Base-by-base conservation (phyloP, 768 basidiomycete genomes). In the Termitomyces sp. region DNA sequence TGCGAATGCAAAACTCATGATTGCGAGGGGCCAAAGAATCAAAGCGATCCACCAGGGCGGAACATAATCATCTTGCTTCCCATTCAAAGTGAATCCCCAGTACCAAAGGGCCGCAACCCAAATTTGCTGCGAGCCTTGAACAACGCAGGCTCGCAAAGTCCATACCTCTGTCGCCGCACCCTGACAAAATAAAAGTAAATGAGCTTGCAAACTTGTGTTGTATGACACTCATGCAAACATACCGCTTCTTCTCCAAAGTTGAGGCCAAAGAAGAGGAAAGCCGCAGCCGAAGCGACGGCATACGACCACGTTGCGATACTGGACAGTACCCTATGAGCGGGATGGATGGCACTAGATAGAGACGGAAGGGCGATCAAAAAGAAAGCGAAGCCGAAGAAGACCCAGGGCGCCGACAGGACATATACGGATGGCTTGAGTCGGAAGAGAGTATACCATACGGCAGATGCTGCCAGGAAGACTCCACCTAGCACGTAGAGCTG, bases 181-280 rank as follows among this genome's bases (percentile, higher is more conserved):
- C 84, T 90, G 64, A 41, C 31, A 33, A 43, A 44, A 23, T 45
- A 31, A 60, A 54, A 44, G 26, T 45, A 31, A 60, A 54, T 61
- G 44, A 57, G 49, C 42, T 41, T 40, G 44, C 11, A 8, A 52
- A 42, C 50, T 21, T 30, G 1, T 54, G 28, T 30, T 46, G 26
- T 31, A n/a, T 47, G 21, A n/a, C 15, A 47, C 35, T 11, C 21
- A 38, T n/a, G 7, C 10, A 44, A 41, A 74, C 78, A 50, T 70
- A 89, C 89, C 17, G 94, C 94, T 79, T 96, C 94, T 75, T 97
- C 94, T 69, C 94, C 94, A 68, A 97, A 97, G 71, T 97, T 97
- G 60, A 95, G 79, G 66, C 94, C 94, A 65, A 97, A 97, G 81
- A 93, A 95, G 49, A 85, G 74, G 79, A 96, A 97, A 11, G 91